Evolutionary conservation across 2,329 filamentous ascomycete species (phyloP).

Genomic region (Nakataea oryzae): DNA sequence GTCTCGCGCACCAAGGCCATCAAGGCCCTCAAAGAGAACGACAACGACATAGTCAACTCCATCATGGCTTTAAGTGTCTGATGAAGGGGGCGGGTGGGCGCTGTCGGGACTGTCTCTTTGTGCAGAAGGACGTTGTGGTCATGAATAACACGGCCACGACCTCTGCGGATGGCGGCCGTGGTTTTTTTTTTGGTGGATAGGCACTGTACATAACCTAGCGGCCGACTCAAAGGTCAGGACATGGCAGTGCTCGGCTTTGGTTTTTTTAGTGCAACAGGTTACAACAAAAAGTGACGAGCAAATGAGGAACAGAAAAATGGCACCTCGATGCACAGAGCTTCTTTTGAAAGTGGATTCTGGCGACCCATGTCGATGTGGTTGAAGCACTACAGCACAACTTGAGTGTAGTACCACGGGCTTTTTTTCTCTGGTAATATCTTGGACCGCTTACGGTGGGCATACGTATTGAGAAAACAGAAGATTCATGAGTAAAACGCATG

Average conservation of each 20-base stretch:
- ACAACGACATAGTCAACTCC: slow-evolving; percentile 99
- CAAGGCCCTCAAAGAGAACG: slow-evolving; percentile 97
- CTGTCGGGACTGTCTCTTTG: not conserved
- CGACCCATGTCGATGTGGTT: not conserved
- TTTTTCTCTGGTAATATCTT: not conserved
- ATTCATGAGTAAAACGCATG: too few relatives aligned
- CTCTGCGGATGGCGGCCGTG: too few relatives aligned
- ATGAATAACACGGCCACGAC: too few relatives aligned
- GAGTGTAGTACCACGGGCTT: too few relatives aligned
- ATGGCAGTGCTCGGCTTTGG: not conserved
- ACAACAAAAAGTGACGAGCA: not conserved
- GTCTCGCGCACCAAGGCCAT: slow-evolving; percentile 98
- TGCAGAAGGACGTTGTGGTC: not conserved
- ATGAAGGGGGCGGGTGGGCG: not conserved
- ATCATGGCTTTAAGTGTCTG: slow-evolving; percentile 96
- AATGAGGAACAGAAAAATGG: not conserved
- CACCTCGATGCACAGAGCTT: not conserved
- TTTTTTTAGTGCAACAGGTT: too few relatives aligned
- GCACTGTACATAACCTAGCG: not conserved
- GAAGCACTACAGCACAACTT: not conserved
- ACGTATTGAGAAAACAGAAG: too few relatives aligned
- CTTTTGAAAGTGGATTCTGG: not conserved
- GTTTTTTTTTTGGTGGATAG: not conserved
- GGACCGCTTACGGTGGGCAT: too few relatives aligned
- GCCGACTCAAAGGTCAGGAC: not conserved